A percentile compares a stretch with the other conserved stretches of the same genome.
phyloP scores from a whole-genome alignment of 805 yeast genomes.

The Cyberlindnera americana region DNA sequence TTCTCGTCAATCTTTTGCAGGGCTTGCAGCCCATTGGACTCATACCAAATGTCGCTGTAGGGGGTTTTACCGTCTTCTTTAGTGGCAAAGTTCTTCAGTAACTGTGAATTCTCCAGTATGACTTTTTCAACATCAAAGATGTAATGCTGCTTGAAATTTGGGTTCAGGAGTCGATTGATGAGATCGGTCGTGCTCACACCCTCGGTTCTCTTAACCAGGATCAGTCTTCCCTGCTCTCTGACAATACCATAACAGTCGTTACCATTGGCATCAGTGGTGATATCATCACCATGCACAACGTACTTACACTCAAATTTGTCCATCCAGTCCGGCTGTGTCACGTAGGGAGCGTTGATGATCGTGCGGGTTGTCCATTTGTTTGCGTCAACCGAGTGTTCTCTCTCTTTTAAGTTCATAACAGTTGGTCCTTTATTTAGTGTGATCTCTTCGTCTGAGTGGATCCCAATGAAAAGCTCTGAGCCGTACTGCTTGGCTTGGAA shows the following conservation, averaged over 20 bases:
- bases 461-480: slow-evolving; percentile 73
- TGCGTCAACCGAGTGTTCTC: slow-evolving; percentile 81
- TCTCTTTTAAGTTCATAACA: slow-evolving; percentile 80
- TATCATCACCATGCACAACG: slow-evolving; percentile 99
- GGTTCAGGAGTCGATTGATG: slow-evolving; percentile 75
- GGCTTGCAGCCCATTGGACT: slow-evolving; percentile 27
- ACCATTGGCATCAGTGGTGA: slow-evolving; percentile 94
- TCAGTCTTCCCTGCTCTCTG: slow-evolving; percentile 80
- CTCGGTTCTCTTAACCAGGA: slow-evolving; percentile 90
- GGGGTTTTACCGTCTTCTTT: slow-evolving; percentile 55
- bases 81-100: slow-evolving; percentile 49
- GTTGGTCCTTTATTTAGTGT: slow-evolving; percentile 84
- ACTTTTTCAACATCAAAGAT: slow-evolving; percentile 7
- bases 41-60: slow-evolving; percentile 54
- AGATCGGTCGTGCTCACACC: slow-evolving; percentile 94
- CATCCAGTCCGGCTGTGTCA: slow-evolving; percentile 75
- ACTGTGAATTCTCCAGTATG: slow-evolving; percentile 2
- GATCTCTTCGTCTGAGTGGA: slow-evolving; percentile 90
- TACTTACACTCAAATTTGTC: slow-evolving; percentile 70
- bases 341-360: slow-evolving; percentile 84
- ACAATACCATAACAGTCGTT: slow-evolving; percentile 85
- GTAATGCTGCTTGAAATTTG: slow-evolving; percentile 18
- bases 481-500: slow-evolving; percentile 88
- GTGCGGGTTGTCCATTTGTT: slow-evolving; percentile 84
- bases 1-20: slow-evolving; percentile 18